A percentile compares a stretch with the other conserved stretches of the same genome.
Conservation (phyloP, 1,284 basidiomycete genomes). For the Tilletia walkeri region DNA sequence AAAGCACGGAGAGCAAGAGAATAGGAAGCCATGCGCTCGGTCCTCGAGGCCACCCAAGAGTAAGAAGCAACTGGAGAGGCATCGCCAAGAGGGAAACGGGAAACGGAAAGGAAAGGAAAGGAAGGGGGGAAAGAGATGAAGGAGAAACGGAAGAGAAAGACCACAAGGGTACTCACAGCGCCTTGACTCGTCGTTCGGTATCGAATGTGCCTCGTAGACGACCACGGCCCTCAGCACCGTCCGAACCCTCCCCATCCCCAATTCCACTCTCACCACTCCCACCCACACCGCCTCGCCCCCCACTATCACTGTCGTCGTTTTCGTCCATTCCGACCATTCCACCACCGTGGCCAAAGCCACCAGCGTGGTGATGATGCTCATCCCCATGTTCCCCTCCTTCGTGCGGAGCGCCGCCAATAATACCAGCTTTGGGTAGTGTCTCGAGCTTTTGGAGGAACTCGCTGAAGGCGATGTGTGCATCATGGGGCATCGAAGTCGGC, state of each 20-base stretch:
- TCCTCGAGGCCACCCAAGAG: too few relatives aligned
- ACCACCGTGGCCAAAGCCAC: too few relatives aligned
- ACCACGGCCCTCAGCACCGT: not conserved
- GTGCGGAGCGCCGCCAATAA: slow-evolving; percentile 18
- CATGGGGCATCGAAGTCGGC: too few relatives aligned
- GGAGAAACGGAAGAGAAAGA: not conserved
- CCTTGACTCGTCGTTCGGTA: slow-evolving; percentile 12
- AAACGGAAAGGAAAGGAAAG: not conserved
- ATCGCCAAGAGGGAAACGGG: not conserved
- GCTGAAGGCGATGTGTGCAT: slow-evolving; percentile 19
- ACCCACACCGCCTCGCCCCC: slow-evolving; percentile 29
- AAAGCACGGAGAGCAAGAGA: too few relatives aligned
- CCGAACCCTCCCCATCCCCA: not conserved
- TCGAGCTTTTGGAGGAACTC: slow-evolving; percentile 44
- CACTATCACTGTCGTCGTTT: slow-evolving; percentile 28
- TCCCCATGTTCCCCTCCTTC: too few relatives aligned
- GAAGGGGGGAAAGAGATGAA: not conserved
- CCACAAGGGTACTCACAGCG: not conserved
- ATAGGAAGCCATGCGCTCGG: too few relatives aligned
- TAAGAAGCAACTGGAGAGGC: not conserved
- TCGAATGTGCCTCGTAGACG: slow-evolving; percentile 4
- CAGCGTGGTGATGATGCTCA: too few relatives aligned
- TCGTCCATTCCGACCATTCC: slow-evolving; percentile 18
- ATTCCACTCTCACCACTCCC: slow-evolving; percentile 24
- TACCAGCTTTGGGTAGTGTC: slow-evolving; percentile 43